These are phyloP conservation scores for Ocimum tenuiflorum DNA, from an alignment of 257 asterid species.

Conservation along the genomic window DNA sequence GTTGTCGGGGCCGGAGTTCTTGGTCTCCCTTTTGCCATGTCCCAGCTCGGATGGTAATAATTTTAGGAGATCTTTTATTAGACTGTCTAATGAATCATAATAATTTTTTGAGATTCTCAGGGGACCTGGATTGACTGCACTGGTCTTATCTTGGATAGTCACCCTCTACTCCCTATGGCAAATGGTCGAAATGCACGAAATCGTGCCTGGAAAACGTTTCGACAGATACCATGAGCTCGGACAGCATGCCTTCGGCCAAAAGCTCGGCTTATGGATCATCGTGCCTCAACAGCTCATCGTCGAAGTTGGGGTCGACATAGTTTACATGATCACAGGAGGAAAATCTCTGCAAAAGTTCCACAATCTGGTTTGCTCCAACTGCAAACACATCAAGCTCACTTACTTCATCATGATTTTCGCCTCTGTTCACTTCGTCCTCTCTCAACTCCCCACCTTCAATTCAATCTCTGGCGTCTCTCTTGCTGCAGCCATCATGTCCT, in stretches of 20 bases:
- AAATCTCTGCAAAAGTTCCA: slow-evolving; percentile 14
- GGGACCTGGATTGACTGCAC: slow-evolving; percentile 4
- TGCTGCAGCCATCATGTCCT: slow-evolving; percentile 14
- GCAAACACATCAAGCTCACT: slow-evolving; percentile 11
- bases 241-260: slow-evolving; percentile 44
- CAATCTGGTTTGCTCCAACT: neutral
- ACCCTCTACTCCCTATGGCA: neutral
- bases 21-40: slow-evolving; percentile 4
- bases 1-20: too few relatives aligned
- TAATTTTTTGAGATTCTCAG: neutral
- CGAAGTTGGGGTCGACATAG: too few relatives aligned
- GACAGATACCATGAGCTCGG: too few relatives aligned
- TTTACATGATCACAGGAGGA: slow-evolving; percentile 25
- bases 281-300: too few relatives aligned
- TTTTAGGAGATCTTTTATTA: too few relatives aligned
- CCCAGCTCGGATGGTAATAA: slow-evolving; percentile 6
- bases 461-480: too few relatives aligned
- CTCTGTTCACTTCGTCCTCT: slow-evolving; percentile 16
- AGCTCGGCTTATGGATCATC: slow-evolving; percentile 42
- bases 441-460: slow-evolving; percentile 12
- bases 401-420: too few relatives aligned
- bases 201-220: neutral
- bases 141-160: neutral
- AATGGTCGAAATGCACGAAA: slow-evolving; percentile 4
- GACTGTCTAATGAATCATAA: too few relatives aligned